Evolutionary conservation across 371 early-diverging fungal genomes (phyloP).

Genomic region (Apophysomyces sp.): DNA sequence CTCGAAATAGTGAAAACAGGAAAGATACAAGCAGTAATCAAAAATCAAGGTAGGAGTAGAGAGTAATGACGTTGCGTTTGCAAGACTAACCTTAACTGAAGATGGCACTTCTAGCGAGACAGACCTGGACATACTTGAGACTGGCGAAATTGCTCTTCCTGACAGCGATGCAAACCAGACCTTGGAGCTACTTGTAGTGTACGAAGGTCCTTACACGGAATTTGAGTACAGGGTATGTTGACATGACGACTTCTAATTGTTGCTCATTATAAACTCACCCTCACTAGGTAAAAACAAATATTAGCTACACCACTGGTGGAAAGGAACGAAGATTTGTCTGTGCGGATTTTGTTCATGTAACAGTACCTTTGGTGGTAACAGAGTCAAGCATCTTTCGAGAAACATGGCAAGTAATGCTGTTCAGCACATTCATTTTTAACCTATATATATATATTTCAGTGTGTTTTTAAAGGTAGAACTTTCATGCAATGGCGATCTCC

Average conservation of each 20-base stretch:
- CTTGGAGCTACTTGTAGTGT: slow-evolving; percentile 53
- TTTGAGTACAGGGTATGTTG: slow-evolving; percentile 55
- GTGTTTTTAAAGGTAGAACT: slow-evolving; percentile 59
- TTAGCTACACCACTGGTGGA: slow-evolving; percentile 49
- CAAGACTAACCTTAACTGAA: neutral
- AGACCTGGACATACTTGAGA: slow-evolving; percentile 46
- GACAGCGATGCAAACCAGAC: slow-evolving; percentile 47
- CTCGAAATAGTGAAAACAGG: slow-evolving; percentile 29
- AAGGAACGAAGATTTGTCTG: slow-evolving; percentile 47
- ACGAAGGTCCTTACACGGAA: slow-evolving; percentile 49
- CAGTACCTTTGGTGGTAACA: slow-evolving; percentile 54
- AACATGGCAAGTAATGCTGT: slow-evolving; percentile 39
- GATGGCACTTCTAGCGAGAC: slow-evolving; percentile 10
- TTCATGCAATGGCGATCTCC: slow-evolving; percentile 58
- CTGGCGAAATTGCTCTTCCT: slow-evolving; percentile 54
- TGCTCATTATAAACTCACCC: neutral
- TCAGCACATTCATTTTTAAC: neutral
- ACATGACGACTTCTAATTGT: neutral
- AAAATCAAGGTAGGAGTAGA: neutral
- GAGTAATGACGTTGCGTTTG: neutral
- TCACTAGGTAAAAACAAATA: slow-evolving; percentile 47
- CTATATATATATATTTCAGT: slow-evolving; percentile 19
- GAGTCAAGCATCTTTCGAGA: slow-evolving; percentile 62
- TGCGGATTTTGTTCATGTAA: slow-evolving; percentile 53
- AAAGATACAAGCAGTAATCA: slow-evolving; percentile 7